Evolutionary conservation across 306 rosid species (phyloP).

Genomic region (Prunus persica): DNA sequence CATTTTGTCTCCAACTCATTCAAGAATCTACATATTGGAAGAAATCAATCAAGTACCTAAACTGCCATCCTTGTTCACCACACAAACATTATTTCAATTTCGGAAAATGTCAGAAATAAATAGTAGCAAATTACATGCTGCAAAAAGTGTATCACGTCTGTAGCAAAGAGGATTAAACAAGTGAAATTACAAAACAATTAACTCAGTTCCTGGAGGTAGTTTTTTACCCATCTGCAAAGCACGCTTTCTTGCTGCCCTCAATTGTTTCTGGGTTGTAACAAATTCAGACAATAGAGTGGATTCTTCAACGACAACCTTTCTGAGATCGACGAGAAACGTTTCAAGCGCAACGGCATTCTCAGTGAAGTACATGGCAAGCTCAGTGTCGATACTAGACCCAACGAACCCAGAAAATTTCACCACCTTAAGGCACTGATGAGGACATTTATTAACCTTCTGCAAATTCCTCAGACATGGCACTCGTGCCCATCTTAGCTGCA

Average conservation of each 20-base stretch:
- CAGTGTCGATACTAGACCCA: not conserved
- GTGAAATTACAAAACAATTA: not conserved
- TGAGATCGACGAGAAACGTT: not conserved
- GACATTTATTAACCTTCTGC: not conserved
- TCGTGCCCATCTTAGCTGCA: not conserved
- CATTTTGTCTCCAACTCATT: too few relatives aligned
- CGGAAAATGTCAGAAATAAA: too few relatives aligned
- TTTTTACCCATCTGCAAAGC: not conserved
- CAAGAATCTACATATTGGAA: too few relatives aligned
- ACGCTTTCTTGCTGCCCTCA: not conserved
- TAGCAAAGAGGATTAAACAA: too few relatives aligned
- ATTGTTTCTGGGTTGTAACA: not conserved
- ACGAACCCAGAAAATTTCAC: not conserved
- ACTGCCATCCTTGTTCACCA: too few relatives aligned
- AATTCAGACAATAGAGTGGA: not conserved
- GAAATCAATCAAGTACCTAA: too few relatives aligned
- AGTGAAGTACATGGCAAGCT: not conserved
- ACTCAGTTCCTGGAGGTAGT: not conserved
- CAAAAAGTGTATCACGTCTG: too few relatives aligned
- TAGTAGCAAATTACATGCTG: too few relatives aligned
- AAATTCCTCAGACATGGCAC: not conserved
- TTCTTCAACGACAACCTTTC: not conserved
- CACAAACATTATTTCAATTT: too few relatives aligned
- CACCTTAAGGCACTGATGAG: conserved; percentile 1
- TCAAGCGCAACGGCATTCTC: not conserved